Evolutionary conservation across 2,329 filamentous ascomycete species (phyloP), one percentile per base, ranked within the genome.

Genomic region (Nannizziopsis barbatae): DNA sequence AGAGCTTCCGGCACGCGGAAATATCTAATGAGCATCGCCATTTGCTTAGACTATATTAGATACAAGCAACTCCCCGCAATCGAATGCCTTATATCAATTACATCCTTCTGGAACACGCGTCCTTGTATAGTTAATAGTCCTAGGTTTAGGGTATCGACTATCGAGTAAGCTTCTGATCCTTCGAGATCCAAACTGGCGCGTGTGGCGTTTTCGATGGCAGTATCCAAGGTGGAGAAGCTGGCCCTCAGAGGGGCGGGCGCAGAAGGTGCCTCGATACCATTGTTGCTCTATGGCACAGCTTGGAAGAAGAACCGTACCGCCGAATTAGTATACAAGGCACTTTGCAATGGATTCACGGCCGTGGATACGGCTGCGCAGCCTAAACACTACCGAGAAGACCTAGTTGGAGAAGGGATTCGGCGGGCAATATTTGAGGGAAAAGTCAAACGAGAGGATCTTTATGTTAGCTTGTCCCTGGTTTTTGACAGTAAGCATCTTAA

Each of bases 281-380:
- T 66, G 3, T 73, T 78, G 54, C 67, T 92, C 53, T 92, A 92
- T 62, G 86, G 86, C 45, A 90, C 86, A 2, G 86, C 86, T n/a
- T 90, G 86, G 85, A 92, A 92, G 64, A 81, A 83, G 58, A 78
- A 82, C 1, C 67, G 67, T 14, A 87, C 84, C 0, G 73, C 75
- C 15, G 70, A 76, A 47, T 71, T 90, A 2, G 85, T 92, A 17
- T 77, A 81, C 56, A 65, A 74, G 53, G 86, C 86, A 1, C 60
- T 92, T 31, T 71, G 71, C 39, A 69, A 76, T 39, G 85, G 86
- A 4, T 92, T 90, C 57, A 74, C 79, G 30, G 83, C 72, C 41
- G 68, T 92, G 51, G 86, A 92, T 60, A 90, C 86, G 0, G 85
- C 85, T 8, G 83, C 82, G 12, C 84, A 88, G 64, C 84, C 84